These are phyloP conservation scores for Beauveria brongniartii DNA, from an alignment of 2,329 filamentous ascomycete genomes.

Conservation along the genomic window DNA sequence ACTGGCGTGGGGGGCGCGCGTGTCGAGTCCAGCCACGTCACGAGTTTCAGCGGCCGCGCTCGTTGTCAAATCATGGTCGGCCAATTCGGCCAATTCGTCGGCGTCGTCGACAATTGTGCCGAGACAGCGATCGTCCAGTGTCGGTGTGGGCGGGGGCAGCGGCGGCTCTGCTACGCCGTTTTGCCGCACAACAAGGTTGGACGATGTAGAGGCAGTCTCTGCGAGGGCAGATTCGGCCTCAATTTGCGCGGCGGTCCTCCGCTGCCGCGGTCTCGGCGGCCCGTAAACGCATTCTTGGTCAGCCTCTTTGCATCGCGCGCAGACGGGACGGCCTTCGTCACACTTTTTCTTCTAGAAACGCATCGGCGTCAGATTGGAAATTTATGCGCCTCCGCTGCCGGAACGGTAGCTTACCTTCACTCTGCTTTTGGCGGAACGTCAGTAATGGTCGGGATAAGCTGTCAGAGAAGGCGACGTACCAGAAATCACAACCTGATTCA, in stretches of 20 bases:
- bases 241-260: constrained; percentile 21
- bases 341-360: constrained; percentile 47
- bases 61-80: not conserved
- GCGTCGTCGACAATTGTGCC: not conserved
- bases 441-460: constrained; percentile 11
- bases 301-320: constrained; percentile 42
- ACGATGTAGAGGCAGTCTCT: constrained; percentile 12
- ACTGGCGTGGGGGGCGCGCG: not conserved
- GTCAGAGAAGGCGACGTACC: constrained; percentile 29
- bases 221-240: not conserved
- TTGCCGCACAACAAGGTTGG: constrained; percentile 8
- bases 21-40: not conserved
- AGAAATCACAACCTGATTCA: constrained; percentile 41
- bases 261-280: constrained; percentile 31
- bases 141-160: too few species aligned
- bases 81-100: too few species aligned
- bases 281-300: constrained; percentile 43
- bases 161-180: not conserved
- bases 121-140: not conserved
- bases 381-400: too few species aligned
- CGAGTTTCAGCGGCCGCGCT: too few species aligned
- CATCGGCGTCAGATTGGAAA: not conserved
- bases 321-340: constrained; percentile 43
- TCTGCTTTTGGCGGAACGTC: constrained; percentile 30
- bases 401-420: constrained; percentile 38